A percentile compares a stretch with the other conserved stretches of the same genome.
Evolutionary conservation across 257 asterid species (phyloP).

Genomic region (Schizonepeta tenuifolia): DNA sequence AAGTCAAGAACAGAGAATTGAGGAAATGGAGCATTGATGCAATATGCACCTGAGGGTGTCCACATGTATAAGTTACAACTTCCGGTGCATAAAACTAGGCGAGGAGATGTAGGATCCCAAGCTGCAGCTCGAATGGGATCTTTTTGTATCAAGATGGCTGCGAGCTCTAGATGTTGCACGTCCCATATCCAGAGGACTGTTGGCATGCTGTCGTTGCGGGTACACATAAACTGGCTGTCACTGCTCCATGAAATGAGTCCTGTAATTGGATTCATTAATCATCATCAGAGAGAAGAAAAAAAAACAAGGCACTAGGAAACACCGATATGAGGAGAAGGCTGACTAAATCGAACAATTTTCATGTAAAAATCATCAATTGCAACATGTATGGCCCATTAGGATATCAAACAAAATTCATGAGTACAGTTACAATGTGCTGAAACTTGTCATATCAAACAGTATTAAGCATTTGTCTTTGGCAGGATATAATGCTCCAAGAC

Average conservation of each 20-base stretch:
- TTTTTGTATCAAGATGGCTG: slow-evolving; percentile 85
- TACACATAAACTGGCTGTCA: slow-evolving; percentile 82
- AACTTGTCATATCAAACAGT: not conserved
- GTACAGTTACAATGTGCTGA: not conserved
- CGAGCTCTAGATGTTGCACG: slow-evolving; percentile 81
- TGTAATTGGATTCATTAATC: slow-evolving; percentile 39
- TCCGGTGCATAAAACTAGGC: slow-evolving; percentile 87
- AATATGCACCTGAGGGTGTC: slow-evolving; percentile 95
- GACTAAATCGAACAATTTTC: not conserved
- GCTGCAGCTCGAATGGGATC: slow-evolving; percentile 87
- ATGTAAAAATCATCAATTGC: not conserved
- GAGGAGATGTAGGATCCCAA: slow-evolving; percentile 93
- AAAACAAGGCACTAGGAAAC: not conserved
- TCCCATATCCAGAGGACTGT: slow-evolving; percentile 98
- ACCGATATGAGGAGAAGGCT: not conserved
- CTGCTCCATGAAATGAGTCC: slow-evolving; percentile 96
- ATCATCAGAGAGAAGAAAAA: not conserved
- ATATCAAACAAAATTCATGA: not conserved
- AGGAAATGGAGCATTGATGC: slow-evolving; percentile 80
- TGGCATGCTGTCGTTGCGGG: slow-evolving; percentile 97
- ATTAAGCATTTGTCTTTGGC: not conserved
- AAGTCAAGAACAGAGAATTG: slow-evolving; percentile 67
- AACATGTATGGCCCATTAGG: not conserved
- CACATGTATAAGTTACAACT: slow-evolving; percentile 86
- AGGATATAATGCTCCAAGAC: not conserved